These are phyloP conservation scores for Globisporangium polare DNA, from an alignment of 352 stramenopile species.

Conservation along the genomic window DNA sequence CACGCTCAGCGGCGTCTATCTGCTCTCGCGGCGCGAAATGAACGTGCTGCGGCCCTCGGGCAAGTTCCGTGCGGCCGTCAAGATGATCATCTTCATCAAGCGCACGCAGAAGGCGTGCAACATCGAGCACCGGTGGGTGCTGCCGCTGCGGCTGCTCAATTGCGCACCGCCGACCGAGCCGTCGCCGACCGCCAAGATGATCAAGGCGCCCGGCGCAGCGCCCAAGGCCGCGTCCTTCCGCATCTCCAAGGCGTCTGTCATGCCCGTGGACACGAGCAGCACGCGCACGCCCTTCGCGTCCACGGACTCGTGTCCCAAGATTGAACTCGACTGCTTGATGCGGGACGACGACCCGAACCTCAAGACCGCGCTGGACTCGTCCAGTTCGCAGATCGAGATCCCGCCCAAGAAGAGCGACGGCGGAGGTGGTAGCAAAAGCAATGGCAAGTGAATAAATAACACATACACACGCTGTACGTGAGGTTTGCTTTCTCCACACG, in stretches of 20 bases:
- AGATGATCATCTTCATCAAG: conserved; percentile 69
- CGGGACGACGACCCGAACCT: conserved; percentile 1
- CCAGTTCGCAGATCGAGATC: conserved; percentile 24
- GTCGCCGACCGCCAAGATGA: not conserved
- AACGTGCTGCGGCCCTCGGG: conserved; percentile 40
- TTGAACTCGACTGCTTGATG: conserved; percentile 10
- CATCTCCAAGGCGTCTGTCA: conserved; percentile 55
- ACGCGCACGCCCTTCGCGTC: not conserved
- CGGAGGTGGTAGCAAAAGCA: no score
- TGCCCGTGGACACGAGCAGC: conserved; percentile 37
- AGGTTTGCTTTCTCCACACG: not conserved
- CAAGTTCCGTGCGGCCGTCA: conserved; percentile 42
- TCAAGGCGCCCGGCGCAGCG: conserved; percentile 5
- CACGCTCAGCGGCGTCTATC: conserved; percentile 66
- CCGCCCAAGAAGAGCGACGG: conserved; percentile 15
- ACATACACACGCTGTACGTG: not conserved
- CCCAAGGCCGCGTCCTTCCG: conserved; percentile 15
- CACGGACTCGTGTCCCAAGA: not conserved
- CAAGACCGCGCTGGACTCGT: conserved; percentile 9
- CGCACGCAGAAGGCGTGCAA: conserved; percentile 49
- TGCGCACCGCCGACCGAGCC: not conserved
- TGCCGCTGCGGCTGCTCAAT: conserved; percentile 16
- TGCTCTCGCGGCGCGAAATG: conserved; percentile 69
- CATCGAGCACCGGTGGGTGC: conserved; percentile 43
- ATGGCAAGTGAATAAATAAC: not conserved